Base-by-base conservation (phyloP, 164 flowering plant species). In the Cinnamomum chago region DNA sequence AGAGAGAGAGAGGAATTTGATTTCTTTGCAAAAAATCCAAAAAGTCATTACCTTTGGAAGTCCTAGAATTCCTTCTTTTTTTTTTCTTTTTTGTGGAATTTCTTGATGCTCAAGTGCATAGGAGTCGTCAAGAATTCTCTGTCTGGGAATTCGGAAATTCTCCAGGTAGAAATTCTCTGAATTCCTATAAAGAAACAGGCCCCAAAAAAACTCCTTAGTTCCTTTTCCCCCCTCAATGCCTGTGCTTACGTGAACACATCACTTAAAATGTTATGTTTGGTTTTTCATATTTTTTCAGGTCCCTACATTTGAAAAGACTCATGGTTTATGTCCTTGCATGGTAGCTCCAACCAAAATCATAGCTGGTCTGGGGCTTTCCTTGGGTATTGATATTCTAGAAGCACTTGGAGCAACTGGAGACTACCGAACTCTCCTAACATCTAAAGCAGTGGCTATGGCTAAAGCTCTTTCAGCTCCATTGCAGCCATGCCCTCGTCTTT, bases 361-460 rank as follows among this genome's bases (percentile, higher is more conserved):
- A 58, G 99, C 99, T 70, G 99, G 99, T 15, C 81, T 95, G 71
- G 99, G 99, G 58, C 79, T 93, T 70, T 95, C 99, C 14, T 95
- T 95, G 64, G 97, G 91, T 9, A 90, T 95, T 75, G 96, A 95
- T 85, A 95, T 95, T 73, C 86, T 93, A 50, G 97, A 95, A 88
- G 98, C 99, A 84, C 96, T 95, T 71, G 98, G 98, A 76, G 99
- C 98, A 72, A 95, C 99, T 20, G 99, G 98, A 83, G 99, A 95
- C 78, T 95, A 93, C 81, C 87, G 98, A 68, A 93, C 98, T 50
- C 85, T 93, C 22, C 73, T 93, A 71, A 95, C 96, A 62, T 92
- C 97, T 70, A 95, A 95, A 84, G 97, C 94, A 76, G 79, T 84
- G 76, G 98, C 95, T 62, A 93, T 95, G 67, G 93, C 93, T 58